These are phyloP conservation scores for Paecilomyces sp. DNA, from an alignment of 2,329 filamentous ascomycete genomes.

Conservation along the genomic window DNA sequence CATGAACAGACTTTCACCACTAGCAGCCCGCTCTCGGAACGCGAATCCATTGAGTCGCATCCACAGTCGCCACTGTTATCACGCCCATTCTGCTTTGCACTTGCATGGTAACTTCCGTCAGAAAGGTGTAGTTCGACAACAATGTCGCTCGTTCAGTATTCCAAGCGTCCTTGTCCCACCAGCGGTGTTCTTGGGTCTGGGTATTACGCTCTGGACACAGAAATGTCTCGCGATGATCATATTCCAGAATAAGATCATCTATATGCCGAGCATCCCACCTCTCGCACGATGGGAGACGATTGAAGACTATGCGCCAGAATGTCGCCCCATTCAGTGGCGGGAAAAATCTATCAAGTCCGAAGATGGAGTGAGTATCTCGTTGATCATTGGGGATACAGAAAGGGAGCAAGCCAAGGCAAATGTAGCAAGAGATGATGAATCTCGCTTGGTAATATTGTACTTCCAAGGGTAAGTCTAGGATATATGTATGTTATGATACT, in stretches of 20 bases:
- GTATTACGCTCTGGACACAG: conserved; percentile 56
- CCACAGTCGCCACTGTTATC: conserved; percentile 8
- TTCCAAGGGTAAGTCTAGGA: conserved; percentile 37
- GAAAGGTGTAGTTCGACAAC: neutral
- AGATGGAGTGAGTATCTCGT: conserved; percentile 59
- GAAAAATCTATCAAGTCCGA: conserved; percentile 53
- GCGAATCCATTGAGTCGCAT: neutral
- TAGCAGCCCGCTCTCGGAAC: neutral
- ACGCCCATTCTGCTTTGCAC: conserved; percentile 27
- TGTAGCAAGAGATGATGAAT: neutral
- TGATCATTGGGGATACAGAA: conserved; percentile 32
- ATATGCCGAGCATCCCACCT: conserved; percentile 69
- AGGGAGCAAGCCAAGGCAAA: neutral
- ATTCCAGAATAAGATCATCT: conserved; percentile 76
- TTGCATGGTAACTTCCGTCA: neutral
- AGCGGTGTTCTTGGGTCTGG: conserved; percentile 57
- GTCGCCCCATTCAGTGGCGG: conserved; percentile 59
- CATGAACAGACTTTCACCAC: neutral
- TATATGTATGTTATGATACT: neutral
- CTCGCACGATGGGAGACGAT: conserved; percentile 63
- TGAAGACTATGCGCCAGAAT: conserved; percentile 53
- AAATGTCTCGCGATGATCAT: conserved; percentile 67
- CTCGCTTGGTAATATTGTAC: conserved; percentile 38
- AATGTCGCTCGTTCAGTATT: neutral
- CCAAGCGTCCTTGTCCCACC: conserved; percentile 51